These are phyloP conservation scores for Colletotrichum nymphaeae DNA, from an alignment of 2,329 filamentous ascomycete species.

Conservation along the genomic window DNA sequence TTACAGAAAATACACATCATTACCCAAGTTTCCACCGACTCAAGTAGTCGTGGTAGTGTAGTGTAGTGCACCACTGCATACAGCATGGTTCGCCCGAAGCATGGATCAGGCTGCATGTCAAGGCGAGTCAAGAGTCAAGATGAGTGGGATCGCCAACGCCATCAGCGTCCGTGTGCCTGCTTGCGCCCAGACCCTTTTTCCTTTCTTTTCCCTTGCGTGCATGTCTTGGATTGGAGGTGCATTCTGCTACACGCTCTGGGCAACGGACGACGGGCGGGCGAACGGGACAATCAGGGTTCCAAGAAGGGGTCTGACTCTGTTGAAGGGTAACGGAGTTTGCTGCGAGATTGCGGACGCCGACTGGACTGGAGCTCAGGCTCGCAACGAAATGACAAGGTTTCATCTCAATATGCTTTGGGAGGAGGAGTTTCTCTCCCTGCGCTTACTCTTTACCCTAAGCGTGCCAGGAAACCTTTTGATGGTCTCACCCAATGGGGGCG, in stretches of 20 bases:
- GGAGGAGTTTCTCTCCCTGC: constrained; percentile 22
- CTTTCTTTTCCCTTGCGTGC: background rate
- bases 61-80: no score
- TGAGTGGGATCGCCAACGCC: constrained; percentile 30
- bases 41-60: background rate
- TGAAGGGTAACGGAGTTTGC: background rate
- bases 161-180: constrained; percentile 21
- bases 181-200: constrained; percentile 25
- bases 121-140: constrained; percentile 28
- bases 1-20: background rate
- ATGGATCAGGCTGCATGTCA: constrained; percentile 29
- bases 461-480: background rate
- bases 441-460: constrained; percentile 11
- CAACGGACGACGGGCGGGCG: background rate
- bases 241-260: constrained; percentile 7
- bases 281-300: background rate
- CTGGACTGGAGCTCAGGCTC: constrained; percentile 3
- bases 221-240: constrained; percentile 23
- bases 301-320: background rate
- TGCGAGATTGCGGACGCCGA: background rate
- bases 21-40: background rate
- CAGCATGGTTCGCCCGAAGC: constrained; percentile 21
- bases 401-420: constrained; percentile 20
- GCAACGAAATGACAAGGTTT: constrained; percentile 33
- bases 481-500: constrained; percentile 2